A percentile compares a stretch with the other conserved stretches of the same genome.
Evolutionary conservation across 106 monocot species (phyloP).

Genomic region (Dendrobium huoshanense): DNA sequence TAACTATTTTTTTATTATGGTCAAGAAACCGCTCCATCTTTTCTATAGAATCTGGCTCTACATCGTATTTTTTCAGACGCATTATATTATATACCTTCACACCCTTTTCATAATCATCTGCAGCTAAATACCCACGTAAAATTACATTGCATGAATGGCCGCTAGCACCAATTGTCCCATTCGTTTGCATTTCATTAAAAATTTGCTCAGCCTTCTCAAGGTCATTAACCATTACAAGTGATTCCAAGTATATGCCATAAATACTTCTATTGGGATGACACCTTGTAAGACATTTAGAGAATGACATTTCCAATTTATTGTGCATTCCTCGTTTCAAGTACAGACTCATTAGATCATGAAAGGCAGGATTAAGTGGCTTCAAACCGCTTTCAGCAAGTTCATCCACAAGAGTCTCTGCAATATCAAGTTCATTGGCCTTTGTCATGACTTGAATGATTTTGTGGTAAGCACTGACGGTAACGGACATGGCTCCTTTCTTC

Average conservation of each 20-base stretch:
- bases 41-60: constrained; percentile 41
- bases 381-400: constrained; percentile 50
- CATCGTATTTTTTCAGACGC: constrained; percentile 77
- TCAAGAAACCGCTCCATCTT: constrained; percentile 48
- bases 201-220: constrained; percentile 74
- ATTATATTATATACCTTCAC: constrained; percentile 71
- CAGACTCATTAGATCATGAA: constrained; percentile 63
- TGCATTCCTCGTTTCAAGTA: constrained; percentile 55
- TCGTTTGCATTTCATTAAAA: constrained; percentile 61
- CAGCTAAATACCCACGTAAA: constrained; percentile 57
- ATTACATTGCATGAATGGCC: constrained; percentile 59
- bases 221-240: constrained; percentile 41
- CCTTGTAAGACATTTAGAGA: constrained; percentile 37
- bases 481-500: constrained; percentile 21
- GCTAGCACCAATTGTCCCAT: constrained; percentile 50
- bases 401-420: constrained; percentile 47
- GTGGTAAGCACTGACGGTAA: constrained; percentile 52
- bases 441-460: constrained; percentile 89
- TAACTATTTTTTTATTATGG: constrained; percentile 49
- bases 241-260: constrained; percentile 73
- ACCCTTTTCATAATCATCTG: constrained; percentile 51
- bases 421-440: constrained; percentile 43
- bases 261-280: constrained; percentile 54
- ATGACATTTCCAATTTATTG: constrained; percentile 49
- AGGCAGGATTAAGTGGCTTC: constrained; percentile 77